phyloP scores from a whole-genome alignment of 2,329 filamentous ascomycete genomes.

The Aspergillus tanneri region DNA sequence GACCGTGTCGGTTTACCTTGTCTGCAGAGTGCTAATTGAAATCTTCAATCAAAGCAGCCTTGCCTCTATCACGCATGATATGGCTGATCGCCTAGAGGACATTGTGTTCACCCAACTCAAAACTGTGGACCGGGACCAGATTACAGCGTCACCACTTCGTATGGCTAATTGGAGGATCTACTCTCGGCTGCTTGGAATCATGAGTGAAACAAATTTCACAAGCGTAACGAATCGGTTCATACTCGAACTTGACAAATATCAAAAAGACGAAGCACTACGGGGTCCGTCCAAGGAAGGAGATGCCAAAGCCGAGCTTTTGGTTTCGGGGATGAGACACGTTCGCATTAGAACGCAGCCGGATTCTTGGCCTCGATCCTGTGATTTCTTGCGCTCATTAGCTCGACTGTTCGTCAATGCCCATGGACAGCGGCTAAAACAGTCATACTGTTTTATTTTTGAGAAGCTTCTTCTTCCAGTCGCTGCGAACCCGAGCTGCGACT shows the following conservation, averaged over 20 bases:
- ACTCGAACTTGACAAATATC: constrained; percentile 71
- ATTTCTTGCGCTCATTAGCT: constrained; percentile 79
- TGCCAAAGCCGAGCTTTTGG: constrained; percentile 78
- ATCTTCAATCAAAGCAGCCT: constrained; percentile 89
- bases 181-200: constrained; percentile 86
- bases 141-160: constrained; percentile 68
- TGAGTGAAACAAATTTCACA: constrained; percentile 89
- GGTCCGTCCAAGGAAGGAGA: constrained; percentile 62
- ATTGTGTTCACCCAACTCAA: constrained; percentile 97
- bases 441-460: constrained; percentile 90
- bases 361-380: constrained; percentile 81
- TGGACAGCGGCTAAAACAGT: constrained; percentile 85
- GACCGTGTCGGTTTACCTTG: constrained; percentile 90
- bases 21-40: constrained; percentile 90
- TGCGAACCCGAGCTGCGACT: constrained; percentile 72
- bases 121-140: constrained; percentile 78
- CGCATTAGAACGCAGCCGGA: constrained; percentile 72
- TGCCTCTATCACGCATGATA: constrained; percentile 78
- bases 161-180: constrained; percentile 96
- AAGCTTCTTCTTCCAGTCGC: constrained; percentile 84
- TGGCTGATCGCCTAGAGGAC: constrained; percentile 89
- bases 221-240: constrained; percentile 82
- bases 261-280: constrained; percentile 65
- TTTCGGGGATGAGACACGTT: constrained; percentile 88
- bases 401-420: constrained; percentile 81